Base-by-base conservation (phyloP, 1,284 basidiomycete genomes). In the Puccinia hordei region DNA sequence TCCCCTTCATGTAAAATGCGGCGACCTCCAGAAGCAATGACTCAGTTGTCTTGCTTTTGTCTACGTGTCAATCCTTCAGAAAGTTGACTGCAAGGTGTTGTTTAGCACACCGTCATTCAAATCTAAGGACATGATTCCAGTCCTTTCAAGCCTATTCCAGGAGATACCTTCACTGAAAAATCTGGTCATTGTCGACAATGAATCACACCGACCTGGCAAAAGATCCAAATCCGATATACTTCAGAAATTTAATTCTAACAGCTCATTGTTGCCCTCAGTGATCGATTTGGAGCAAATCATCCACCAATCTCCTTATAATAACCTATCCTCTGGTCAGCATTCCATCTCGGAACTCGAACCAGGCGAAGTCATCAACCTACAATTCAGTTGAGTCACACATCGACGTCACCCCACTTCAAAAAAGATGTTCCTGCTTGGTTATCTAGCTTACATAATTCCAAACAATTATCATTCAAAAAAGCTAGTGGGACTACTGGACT, bases 321-420 rank as follows among this genome's bases (percentile, higher is more conserved):
- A 5, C 13, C 13, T 10, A 19, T 66, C 22, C 0, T 55, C 71
- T 24, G 10, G 4, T 13, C 51, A n/a, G 19, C 19, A 22, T 38
- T 38, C 35, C 30, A 9, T 53, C 27, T 30, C 71, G 27, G 33
- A 63, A 35, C 57, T 76, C 51, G 27, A 33, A 35, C 22, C 73
- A 22, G 33, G 69, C 9, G 46, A 77, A 3, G 61, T 77, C 30
- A 68, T 68, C n/a, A 77, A 68, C 49, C 74, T 77, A 9, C 74
- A 77, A 68, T 77, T 77, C 24, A 77, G 74, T 77, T 72, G 63
- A 77, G 74, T 38, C 38, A 15, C 33, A 63, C 30, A 49, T 57
- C 12, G n/a, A n/a, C n/a, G 30, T 71, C 44, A 51, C 68, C 38
- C 30, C 19, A 24, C 10, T n/a, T 33, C 72, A 57, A 35, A 59